Evolutionary conservation across 1,284 basidiomycete species (phyloP).

Genomic region (Cystobasidiaceae sp.): DNA sequence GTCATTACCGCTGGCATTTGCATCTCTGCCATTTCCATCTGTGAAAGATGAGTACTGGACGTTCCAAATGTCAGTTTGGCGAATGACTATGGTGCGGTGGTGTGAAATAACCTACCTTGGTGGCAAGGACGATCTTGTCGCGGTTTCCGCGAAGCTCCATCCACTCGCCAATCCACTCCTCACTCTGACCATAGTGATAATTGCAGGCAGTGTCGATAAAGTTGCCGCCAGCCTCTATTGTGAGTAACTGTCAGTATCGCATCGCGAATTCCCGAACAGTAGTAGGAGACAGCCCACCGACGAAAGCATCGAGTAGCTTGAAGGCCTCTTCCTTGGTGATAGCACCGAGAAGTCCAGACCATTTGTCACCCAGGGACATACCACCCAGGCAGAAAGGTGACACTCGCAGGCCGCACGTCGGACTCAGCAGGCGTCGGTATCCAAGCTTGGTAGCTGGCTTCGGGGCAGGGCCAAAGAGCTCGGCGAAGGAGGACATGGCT

Average conservation of each 20-base stretch:
- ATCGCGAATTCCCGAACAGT: not conserved
- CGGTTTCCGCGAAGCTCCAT: slow-evolving; percentile 53
- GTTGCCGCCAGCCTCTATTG: slow-evolving; percentile 43
- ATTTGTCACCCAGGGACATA: slow-evolving; percentile 54
- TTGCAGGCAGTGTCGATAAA: slow-evolving; percentile 38
- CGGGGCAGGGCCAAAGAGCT: slow-evolving; percentile 19
- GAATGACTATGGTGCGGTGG: not conserved
- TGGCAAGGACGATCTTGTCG: slow-evolving; percentile 54
- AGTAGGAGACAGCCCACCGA: slow-evolving; percentile 6
- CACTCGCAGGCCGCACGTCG: slow-evolving; percentile 50
- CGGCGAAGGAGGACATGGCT: not conserved
- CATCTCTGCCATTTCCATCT: slow-evolving; percentile 33
- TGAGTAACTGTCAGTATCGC: not conserved
- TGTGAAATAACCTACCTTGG: slow-evolving; percentile 48
- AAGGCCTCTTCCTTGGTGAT: not conserved
- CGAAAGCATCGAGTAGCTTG: slow-evolving; percentile 22
- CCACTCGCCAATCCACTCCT: slow-evolving; percentile 59
- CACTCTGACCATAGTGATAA: slow-evolving; percentile 50
- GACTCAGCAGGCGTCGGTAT: slow-evolving; percentile 50
- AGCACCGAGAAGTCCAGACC: slow-evolving; percentile 44
- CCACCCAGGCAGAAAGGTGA: slow-evolving; percentile 54
- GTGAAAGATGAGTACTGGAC: slow-evolving; percentile 52
- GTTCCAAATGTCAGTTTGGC: not conserved
- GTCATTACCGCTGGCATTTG: slow-evolving; percentile 53
- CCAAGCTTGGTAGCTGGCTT: slow-evolving; percentile 45